phyloP scores from a whole-genome alignment of 176 grass and related monocot species.

The Melocanna baccifera region DNA sequence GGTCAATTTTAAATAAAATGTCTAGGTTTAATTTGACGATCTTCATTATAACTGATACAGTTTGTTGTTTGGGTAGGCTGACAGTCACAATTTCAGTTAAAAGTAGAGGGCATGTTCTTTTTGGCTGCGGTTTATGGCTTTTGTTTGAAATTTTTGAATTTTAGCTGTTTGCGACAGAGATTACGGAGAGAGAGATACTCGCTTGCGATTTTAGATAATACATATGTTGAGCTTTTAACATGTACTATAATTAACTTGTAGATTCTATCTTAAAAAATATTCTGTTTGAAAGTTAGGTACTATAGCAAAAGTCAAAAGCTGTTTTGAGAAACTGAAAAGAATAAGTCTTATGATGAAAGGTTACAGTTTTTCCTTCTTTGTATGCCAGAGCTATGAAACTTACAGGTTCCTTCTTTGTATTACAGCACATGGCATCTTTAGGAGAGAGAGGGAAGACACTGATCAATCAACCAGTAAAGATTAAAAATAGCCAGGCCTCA shows the following conservation, averaged over 20 bases:
- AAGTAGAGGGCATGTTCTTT: too few species aligned
- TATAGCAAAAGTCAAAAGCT: too few species aligned
- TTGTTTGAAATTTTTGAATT: too few species aligned
- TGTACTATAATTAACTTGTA: too few species aligned
- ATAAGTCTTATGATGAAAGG: neutral
- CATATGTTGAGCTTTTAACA: too few species aligned
- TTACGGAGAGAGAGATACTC: too few species aligned
- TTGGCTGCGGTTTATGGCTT: too few species aligned
- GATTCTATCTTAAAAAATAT: too few species aligned
- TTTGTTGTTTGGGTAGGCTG: neutral
- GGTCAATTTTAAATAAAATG: neutral
- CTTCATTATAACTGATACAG: neutral
- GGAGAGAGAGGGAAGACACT: constrained; percentile 11
- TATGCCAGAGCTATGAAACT: constrained; percentile 18
- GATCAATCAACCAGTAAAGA: neutral
- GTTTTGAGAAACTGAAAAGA: too few species aligned
- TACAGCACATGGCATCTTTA: constrained; percentile 21
- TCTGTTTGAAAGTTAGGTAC: too few species aligned
- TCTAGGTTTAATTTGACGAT: neutral
- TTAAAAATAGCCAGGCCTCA: neutral
- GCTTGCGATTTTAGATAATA: too few species aligned
- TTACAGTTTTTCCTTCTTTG: neutral
- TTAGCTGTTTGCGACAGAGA: too few species aligned
- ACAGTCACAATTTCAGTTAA: neutral
- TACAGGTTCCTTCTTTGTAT: neutral